Conservation (phyloP, 768 basidiomycete genomes). For the Mycena vulgaris region DNA sequence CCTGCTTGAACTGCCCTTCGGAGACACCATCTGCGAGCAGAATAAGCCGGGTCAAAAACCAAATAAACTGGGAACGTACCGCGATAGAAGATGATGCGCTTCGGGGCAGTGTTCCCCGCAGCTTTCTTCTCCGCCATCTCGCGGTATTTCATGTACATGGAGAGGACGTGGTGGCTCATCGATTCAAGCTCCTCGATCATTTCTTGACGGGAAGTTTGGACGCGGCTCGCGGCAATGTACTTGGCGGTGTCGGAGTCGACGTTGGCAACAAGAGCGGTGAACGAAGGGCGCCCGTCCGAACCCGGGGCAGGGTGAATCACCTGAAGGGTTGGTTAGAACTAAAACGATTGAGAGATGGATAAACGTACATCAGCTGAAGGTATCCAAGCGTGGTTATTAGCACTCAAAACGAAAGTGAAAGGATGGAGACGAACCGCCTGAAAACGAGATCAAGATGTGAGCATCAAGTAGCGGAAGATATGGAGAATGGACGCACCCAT, state of each 20-base stretch:
- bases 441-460: not conserved
- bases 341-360: constrained; percentile 51
- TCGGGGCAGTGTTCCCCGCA: constrained; percentile 61
- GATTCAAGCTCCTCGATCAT: constrained; percentile 45
- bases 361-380: constrained; percentile 72
- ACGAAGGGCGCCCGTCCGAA: constrained; percentile 84
- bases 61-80: constrained; percentile 56
- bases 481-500: constrained; percentile 12
- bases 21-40: constrained; percentile 66
- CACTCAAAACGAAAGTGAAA: not conserved
- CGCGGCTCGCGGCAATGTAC: constrained; percentile 64
- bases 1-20: constrained; percentile 67
- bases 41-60: constrained; percentile 14
- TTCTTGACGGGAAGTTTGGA: constrained; percentile 22
- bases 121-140: constrained; percentile 66
- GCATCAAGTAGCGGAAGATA: not conserved
- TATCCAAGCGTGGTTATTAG: constrained; percentile 62
- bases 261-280: constrained; percentile 85
- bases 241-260: constrained; percentile 85
- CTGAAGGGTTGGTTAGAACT: not conserved
- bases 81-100: constrained; percentile 83
- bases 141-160: constrained; percentile 74
- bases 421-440: constrained; percentile 24
- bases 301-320: constrained; percentile 90
- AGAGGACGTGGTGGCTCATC: constrained; percentile 63